phyloP scores from a whole-genome alignment of 2,329 filamentous ascomycete species.

The Apiospora rasikravindrae region DNA sequence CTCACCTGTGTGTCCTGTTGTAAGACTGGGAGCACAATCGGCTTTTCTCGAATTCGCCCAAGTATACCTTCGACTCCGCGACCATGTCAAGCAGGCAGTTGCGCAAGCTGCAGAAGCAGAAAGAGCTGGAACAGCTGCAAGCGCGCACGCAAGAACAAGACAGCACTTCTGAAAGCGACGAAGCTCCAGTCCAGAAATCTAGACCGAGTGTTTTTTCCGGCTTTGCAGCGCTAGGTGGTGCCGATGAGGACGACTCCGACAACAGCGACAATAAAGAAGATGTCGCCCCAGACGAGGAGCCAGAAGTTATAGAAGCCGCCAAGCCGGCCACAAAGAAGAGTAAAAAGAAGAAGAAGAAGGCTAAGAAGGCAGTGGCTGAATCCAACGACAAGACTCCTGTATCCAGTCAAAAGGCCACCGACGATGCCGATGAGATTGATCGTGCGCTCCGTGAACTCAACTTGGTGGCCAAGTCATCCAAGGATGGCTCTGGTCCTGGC shows the following conservation, averaged over 20 bases:
- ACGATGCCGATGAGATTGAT: conserved; percentile 60
- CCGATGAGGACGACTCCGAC: conserved; percentile 47
- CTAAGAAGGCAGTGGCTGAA: conserved; percentile 34
- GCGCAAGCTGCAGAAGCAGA: conserved; percentile 51
- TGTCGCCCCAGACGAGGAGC: conserved; percentile 33
- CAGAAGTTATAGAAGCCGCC: conserved; percentile 26
- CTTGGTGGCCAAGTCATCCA: conserved; percentile 29
- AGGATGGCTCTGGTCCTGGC: conserved; percentile 9
- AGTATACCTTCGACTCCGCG: background rate
- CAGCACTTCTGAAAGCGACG: conserved; percentile 40
- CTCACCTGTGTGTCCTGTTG: background rate
- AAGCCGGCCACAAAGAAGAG: conserved; percentile 41
- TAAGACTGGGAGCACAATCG: background rate
- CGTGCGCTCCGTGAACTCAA: conserved; percentile 48
- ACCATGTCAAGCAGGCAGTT: conserved; percentile 41
- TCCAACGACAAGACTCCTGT: conserved; percentile 20
- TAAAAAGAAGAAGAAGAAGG: conserved; percentile 43
- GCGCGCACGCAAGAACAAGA: conserved; percentile 44
- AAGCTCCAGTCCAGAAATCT: conserved; percentile 43
- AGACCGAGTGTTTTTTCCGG: conserved; percentile 54
- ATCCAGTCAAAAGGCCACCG: conserved; percentile 23
- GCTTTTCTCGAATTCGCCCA: background rate
- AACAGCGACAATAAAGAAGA: conserved; percentile 43
- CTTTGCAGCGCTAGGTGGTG: conserved; percentile 56
- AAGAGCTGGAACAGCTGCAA: conserved; percentile 47